A percentile compares a stretch with the other conserved stretches of the same genome.
These are phyloP conservation scores for Albugo laibachii DNA, from an alignment of 352 stramenopile genomes.

Conservation along the genomic window DNA sequence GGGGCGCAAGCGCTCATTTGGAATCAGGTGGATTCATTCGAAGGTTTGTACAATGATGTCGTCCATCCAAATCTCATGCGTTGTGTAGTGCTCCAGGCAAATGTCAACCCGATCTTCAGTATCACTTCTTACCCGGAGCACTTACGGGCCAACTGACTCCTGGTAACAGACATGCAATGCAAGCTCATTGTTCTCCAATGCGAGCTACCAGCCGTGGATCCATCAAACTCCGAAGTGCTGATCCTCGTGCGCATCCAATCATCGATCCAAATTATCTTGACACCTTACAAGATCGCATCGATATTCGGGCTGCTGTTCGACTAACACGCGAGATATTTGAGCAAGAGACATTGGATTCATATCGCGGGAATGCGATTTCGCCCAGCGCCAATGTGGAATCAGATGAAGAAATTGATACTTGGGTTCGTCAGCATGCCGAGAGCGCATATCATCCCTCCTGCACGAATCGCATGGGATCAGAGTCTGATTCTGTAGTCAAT, in stretches of 20 bases:
- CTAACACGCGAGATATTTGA: constrained; percentile 78
- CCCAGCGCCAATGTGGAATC: constrained; percentile 33
- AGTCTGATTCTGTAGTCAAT: constrained; percentile 79
- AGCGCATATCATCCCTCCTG: constrained; percentile 81
- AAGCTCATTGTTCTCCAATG: constrained; percentile 78
- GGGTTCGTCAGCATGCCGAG: constrained; percentile 64
- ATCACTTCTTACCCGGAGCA: constrained; percentile 77
- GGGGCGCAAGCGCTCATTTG: constrained; percentile 59
- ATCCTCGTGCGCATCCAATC: constrained; percentile 55
- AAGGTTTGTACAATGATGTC: constrained; percentile 10
- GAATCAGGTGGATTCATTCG: constrained; percentile 79
- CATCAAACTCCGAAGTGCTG: constrained; percentile 52
- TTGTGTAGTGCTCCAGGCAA: constrained; percentile 18
- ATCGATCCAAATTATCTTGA: constrained; percentile 82
- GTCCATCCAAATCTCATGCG: no score
- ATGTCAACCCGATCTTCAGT: constrained; percentile 74
- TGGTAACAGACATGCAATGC: constrained; percentile 50
- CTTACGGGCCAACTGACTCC: constrained; percentile 50
- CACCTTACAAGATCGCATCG: constrained; percentile 50
- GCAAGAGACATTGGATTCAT: constrained; percentile 68
- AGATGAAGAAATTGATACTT: constrained; percentile 64
- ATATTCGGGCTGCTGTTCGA: constrained; percentile 57
- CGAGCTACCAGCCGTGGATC: constrained; percentile 67
- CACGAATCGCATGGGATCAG: constrained; percentile 76
- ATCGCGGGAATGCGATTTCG: constrained; percentile 59